Evolutionary conservation across 352 stramenopile genomes (phyloP).

Genomic region (Elongisporangium undulatum): DNA sequence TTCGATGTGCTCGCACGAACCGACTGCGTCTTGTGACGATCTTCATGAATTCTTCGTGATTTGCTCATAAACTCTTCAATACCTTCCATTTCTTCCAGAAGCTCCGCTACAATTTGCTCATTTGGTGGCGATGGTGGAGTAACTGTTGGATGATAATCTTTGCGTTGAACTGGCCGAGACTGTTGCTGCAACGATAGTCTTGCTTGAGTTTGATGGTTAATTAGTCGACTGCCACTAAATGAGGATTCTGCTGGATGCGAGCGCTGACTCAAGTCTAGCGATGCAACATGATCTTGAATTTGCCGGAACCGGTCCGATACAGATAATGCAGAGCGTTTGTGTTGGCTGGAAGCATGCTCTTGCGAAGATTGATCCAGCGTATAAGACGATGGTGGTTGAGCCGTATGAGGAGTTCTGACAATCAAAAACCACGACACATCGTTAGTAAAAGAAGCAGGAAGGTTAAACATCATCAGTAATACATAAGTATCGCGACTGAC

Average conservation of each 20-base stretch:
- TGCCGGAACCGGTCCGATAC: conserved; percentile 23
- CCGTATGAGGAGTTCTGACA: not conserved
- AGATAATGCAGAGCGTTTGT: not conserved
- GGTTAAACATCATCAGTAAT: not conserved
- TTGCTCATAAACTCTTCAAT: conserved; percentile 51
- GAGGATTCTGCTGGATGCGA: not conserved
- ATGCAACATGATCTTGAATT: conserved; percentile 30
- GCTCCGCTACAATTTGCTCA: conserved; percentile 19
- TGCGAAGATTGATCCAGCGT: not conserved
- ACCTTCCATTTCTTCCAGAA: conserved; percentile 46
- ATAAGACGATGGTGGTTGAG: not conserved
- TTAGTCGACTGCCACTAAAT: not conserved
- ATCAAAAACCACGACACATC: not conserved
- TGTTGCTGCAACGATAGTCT: not conserved
- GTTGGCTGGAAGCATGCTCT: not conserved
- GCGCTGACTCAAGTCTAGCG: conserved; percentile 19
- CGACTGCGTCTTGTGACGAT: conserved; percentile 16
- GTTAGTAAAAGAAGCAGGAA: not conserved
- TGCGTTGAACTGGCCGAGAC: not conserved
- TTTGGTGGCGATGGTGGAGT: not conserved
- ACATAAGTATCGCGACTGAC: not conserved
- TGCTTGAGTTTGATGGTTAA: not conserved
- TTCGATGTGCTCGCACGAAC: conserved; percentile 33
- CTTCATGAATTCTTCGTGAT: conserved; percentile 25
- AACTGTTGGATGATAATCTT: not conserved